Evolutionary conservation across 177 flowering plant species (phyloP), one percentile per base, ranked within the genome.

Genomic region (Telopea speciosissima): DNA sequence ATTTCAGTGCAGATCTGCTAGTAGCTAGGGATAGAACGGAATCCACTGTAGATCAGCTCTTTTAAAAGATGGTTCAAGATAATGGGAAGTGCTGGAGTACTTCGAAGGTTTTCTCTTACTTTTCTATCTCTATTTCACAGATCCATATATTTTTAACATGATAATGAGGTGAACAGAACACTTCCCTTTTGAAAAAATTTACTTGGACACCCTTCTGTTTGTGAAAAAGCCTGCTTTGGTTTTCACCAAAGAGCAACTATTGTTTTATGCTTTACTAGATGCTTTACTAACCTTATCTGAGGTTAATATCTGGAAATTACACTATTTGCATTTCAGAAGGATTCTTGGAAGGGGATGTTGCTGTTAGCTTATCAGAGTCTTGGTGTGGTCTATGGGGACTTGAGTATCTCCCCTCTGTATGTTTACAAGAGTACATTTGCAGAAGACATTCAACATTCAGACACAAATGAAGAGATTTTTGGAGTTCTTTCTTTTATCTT

Each of bases 321-420:
- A 58, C 72, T 68, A 40, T 23, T 68, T 72, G 72, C 54, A 65
- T 81, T 81, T 62, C 87, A 89, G 96, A 86, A 85, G 83, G 89
- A 83, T 5, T 88, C 95, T 67, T 91, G 98, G 97, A 91, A 81
- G 87, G 83, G 81, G 0, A 26, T 77, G 42, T 66, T 93, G 80
- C 76, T 88, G 23, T 75, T 93, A 72, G 92, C 98, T 63, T 93
- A 93, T 78, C 98, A 93, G 79, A 91, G 92, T 75, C 90, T 93
- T 58, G 98, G 98, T n/a, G 98, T 93, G 31, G 97, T 93, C 3
- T 93, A 93, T 80, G 98, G 98, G 9, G 97, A 93, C 86, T 76
- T 93, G 68, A 81, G 96, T 77, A 91, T 88, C 56, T 93, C 98
- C 63, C 98, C 98, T 33, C 81, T 91, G 23, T 93, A 93, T 75